These are phyloP conservation scores for Saprolegnia diclina DNA, from an alignment of 352 stramenopile genomes.

Conservation along the genomic window DNA sequence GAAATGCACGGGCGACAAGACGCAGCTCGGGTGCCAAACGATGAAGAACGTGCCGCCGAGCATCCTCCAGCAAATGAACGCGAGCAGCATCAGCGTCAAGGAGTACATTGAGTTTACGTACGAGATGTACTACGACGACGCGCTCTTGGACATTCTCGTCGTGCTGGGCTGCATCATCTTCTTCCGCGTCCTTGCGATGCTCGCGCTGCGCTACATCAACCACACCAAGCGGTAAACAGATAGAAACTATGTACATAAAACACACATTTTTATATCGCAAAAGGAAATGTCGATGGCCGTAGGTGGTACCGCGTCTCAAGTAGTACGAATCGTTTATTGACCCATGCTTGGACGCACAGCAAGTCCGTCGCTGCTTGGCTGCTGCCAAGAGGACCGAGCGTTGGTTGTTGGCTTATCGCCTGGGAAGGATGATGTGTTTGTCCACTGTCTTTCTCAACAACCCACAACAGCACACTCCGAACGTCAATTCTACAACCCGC, in stretches of 20 bases:
- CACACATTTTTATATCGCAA: too few species aligned
- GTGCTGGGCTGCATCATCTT: slow-evolving; percentile 44
- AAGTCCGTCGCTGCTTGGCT: neutral
- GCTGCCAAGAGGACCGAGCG: too few species aligned
- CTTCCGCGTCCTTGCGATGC: slow-evolving; percentile 45
- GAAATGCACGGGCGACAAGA: slow-evolving; percentile 18
- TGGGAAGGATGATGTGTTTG: too few species aligned
- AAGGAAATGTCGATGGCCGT: too few species aligned
- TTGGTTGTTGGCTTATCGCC: too few species aligned
- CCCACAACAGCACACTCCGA: too few species aligned
- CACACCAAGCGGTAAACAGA: slow-evolving; percentile 1
- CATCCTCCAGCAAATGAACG: slow-evolving; percentile 25
- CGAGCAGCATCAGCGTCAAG: slow-evolving; percentile 35
- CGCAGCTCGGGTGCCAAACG: slow-evolving; percentile 45
- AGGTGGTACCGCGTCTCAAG: too few species aligned
- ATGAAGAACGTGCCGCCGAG: slow-evolving; percentile 43
- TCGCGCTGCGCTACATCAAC: slow-evolving; percentile 53
- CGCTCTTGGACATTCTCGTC: slow-evolving; percentile 40
- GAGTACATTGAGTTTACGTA: slow-evolving; percentile 57
- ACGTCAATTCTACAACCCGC: too few species aligned
- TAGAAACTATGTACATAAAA: too few species aligned
- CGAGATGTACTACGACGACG: slow-evolving; percentile 44
- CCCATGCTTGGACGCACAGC: too few species aligned
- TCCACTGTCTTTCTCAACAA: too few species aligned
- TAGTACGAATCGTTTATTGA: too few species aligned